Conservation (phyloP, 257 asterid genomes). For the Lithospermum erythrorhizon region DNA sequence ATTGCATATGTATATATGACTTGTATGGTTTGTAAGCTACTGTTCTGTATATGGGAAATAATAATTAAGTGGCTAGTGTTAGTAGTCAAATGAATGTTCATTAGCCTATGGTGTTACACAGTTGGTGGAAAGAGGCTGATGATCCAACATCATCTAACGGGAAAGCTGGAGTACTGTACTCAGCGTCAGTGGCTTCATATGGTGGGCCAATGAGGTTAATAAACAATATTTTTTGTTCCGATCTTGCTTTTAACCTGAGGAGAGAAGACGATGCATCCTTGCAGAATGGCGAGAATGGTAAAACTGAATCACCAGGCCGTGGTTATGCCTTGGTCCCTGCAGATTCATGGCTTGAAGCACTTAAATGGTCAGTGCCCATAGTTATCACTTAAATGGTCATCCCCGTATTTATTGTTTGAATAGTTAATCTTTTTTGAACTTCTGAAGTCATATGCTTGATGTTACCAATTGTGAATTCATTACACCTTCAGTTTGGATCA, state of each 20-base stretch:
- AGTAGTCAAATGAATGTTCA: neutral
- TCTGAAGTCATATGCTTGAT: no score
- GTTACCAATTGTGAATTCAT: no score
- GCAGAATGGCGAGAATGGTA: slow-evolving; percentile 42
- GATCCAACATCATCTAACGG: slow-evolving; percentile 39
- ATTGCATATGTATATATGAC: no score
- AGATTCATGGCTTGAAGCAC: slow-evolving; percentile 77
- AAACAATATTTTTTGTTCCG: slow-evolving; percentile 73
- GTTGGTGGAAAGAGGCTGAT: slow-evolving; percentile 99
- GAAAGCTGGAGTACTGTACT: slow-evolving; percentile 50
- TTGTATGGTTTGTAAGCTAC: neutral
- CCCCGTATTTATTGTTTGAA: no score
- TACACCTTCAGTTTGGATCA: no score
- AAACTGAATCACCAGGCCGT: slow-evolving; percentile 59
- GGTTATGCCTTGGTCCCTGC: slow-evolving; percentile 87
- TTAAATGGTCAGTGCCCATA: slow-evolving; percentile 48
- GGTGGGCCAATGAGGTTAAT: slow-evolving; percentile 87
- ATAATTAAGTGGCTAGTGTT: neutral
- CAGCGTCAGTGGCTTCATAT: slow-evolving; percentile 48
- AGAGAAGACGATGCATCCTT: slow-evolving; percentile 48
- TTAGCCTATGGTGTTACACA: slow-evolving; percentile 6
- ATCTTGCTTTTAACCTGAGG: slow-evolving; percentile 60
- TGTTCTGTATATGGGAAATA: neutral
- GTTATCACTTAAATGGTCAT: neutral
- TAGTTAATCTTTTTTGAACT: no score